Evolutionary conservation across 192 early-diverging fungal genomes (phyloP).

Genomic region (Coemansia javaensis): DNA sequence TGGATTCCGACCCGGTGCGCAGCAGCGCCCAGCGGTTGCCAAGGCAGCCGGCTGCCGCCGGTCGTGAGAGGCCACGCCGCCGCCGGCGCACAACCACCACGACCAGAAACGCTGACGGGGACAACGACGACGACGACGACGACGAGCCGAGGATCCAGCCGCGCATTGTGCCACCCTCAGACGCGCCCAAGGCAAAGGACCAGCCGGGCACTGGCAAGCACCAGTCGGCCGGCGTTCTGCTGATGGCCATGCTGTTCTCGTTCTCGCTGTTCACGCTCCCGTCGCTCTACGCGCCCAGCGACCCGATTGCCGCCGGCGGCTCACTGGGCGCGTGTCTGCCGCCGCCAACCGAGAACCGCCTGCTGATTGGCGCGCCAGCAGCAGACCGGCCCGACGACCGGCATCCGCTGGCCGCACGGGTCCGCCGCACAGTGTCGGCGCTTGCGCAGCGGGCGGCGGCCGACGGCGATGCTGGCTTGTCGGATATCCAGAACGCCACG

Average conservation of each 20-base stretch:
- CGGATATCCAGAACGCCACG: neutral
- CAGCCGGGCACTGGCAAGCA: constrained; percentile 6
- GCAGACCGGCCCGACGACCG: constrained; percentile 5
- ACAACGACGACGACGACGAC: neutral
- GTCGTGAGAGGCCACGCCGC: too few species aligned
- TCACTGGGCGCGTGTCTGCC: constrained; percentile 21
- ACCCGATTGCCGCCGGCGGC: constrained; percentile 25
- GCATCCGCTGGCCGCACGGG: constrained; percentile 34
- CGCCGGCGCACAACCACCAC: too few species aligned
- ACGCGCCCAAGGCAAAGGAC: constrained; percentile 9
- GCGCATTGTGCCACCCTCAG: constrained; percentile 4
- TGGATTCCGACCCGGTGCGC: too few species aligned
- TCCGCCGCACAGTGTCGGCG: constrained; percentile 28
- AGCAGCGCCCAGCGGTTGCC: too few species aligned
- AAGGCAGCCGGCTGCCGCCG: too few species aligned
- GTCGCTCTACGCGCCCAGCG: constrained; percentile 34
- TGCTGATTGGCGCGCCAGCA: constrained; percentile 20
- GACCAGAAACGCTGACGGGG: too few species aligned
- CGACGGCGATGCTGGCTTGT: too few species aligned
- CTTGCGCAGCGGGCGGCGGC: constrained; percentile 16
- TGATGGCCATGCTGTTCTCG: constrained; percentile 77
- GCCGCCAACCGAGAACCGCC: constrained; percentile 17
- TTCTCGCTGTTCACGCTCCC: constrained; percentile 78
- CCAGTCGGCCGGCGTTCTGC: constrained; percentile 22
- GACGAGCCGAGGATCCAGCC: constrained; percentile 1